These are phyloP conservation scores for Pseudogymnoascus sp. DNA, from an alignment of 2,329 filamentous ascomycete species.

Conservation along the genomic window DNA sequence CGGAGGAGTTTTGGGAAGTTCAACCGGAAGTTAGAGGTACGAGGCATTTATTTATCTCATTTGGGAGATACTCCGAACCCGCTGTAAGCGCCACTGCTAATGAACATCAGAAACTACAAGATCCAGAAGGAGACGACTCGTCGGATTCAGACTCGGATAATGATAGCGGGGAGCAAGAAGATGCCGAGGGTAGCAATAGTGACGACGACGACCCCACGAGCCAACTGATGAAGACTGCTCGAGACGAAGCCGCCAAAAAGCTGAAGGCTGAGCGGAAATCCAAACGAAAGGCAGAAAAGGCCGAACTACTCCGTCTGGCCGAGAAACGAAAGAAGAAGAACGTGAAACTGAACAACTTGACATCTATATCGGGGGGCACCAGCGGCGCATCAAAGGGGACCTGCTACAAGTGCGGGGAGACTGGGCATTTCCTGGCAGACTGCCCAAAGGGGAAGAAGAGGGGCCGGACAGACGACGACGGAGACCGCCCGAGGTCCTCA, in stretches of 20 bases:
- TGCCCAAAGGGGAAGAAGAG: conserved; percentile 40
- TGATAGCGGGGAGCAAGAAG: conserved; percentile 23
- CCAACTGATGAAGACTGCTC: conserved; percentile 38
- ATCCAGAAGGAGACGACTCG: conserved; percentile 27
- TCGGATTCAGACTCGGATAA: conserved; percentile 33
- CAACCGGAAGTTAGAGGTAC: conserved; percentile 32
- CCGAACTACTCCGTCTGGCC: conserved; percentile 44
- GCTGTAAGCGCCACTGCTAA: conserved; percentile 24
- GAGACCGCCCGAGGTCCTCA: conserved; percentile 6
- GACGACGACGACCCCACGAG: conserved; percentile 35
- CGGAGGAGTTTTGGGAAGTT: conserved; percentile 46
- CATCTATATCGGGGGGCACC: conserved; percentile 51
- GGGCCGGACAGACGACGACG: conserved; percentile 10
- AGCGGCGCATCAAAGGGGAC: conserved; percentile 28
- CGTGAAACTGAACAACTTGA: conserved; percentile 56
- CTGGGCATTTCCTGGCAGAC: conserved; percentile 51
- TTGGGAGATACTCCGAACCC: background rate
- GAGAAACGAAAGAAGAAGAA: conserved; percentile 58
- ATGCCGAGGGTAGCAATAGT: conserved; percentile 26
- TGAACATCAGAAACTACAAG: conserved; percentile 32
- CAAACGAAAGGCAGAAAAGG: conserved; percentile 42
- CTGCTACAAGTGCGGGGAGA: conserved; percentile 56
- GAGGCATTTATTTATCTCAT: background rate
- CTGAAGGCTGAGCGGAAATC: conserved; percentile 37
- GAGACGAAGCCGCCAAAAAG: conserved; percentile 37